phyloP scores from a whole-genome alignment of 148 eudicot genomes.

The Vaccinium myrtillus region DNA sequence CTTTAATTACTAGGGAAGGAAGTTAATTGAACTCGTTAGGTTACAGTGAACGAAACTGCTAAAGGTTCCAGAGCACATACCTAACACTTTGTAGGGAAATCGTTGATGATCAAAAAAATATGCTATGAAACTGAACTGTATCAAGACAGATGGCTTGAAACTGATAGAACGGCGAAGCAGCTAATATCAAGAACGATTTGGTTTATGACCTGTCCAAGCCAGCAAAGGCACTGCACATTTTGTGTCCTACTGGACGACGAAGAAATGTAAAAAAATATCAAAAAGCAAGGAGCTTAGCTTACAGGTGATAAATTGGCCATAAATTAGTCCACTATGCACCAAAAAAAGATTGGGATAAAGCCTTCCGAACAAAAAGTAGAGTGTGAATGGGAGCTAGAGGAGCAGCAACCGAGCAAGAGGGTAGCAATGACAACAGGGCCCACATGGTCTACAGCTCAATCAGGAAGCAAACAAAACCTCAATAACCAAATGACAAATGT shows the following conservation, averaged over 20 bases:
- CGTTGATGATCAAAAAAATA: not conserved
- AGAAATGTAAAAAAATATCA: not conserved
- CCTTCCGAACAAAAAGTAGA: not conserved
- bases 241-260: not conserved
- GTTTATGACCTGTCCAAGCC: not conserved
- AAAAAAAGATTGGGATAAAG: not conserved
- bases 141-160: not conserved
- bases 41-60: not conserved
- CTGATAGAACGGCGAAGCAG: not conserved
- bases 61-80: not conserved
- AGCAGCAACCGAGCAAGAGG: not conserved
- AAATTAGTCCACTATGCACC: not conserved
- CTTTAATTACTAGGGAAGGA: not conserved
- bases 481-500: not conserved
- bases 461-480: not conserved
- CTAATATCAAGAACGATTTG: not conserved
- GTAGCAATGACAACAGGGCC: not conserved
- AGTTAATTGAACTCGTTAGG: not conserved
- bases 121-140: not conserved
- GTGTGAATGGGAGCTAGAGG: not conserved
- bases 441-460: not conserved
- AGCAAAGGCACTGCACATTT: not conserved
- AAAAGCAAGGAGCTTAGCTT: not conserved
- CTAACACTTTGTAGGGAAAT: not conserved
- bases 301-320: not conserved